Conservation (phyloP, 2,329 filamentous ascomycete genomes). For the Alternaria postmessia region DNA sequence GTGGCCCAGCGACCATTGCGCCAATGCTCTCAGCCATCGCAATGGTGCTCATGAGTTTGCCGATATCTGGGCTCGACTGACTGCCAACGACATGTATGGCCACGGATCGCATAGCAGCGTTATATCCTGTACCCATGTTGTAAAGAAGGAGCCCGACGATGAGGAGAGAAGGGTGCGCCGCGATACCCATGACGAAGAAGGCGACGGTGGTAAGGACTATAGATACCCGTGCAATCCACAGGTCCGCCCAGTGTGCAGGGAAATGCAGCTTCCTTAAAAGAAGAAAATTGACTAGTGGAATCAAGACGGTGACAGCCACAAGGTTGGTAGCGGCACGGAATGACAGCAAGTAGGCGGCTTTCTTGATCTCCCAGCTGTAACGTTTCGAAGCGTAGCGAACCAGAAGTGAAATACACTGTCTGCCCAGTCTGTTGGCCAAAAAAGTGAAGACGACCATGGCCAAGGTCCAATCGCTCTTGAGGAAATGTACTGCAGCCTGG, state of each 20-base stretch:
- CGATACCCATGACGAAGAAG: constrained; percentile 57
- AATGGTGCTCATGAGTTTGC: constrained; percentile 59
- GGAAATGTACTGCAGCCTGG: constrained; percentile 49
- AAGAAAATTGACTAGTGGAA: constrained; percentile 54
- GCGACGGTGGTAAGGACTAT: constrained; percentile 55
- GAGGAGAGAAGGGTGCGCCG: constrained; percentile 53
- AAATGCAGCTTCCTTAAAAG: constrained; percentile 49
- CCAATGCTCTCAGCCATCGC: constrained; percentile 59
- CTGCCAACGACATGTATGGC: constrained; percentile 59
- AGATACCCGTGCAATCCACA: constrained; percentile 57
- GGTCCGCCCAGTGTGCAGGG: constrained; percentile 54
- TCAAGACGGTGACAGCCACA: constrained; percentile 55
- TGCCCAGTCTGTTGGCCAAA: constrained; percentile 58
- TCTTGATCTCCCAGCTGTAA: constrained; percentile 58
- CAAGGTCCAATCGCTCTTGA: constrained; percentile 53
- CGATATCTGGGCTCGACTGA: constrained; percentile 54
- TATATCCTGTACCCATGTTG: constrained; percentile 59
- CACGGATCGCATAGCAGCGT: constrained; percentile 56
- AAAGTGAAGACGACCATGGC: constrained; percentile 56
- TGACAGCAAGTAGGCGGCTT: constrained; percentile 53
- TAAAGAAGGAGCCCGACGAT: constrained; percentile 57
- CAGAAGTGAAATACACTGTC: constrained; percentile 57
- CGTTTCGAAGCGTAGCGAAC: constrained; percentile 63
- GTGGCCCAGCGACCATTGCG: constrained; percentile 57
- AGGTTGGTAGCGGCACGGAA: constrained; percentile 59